Evolutionary conservation across 345 rosid species (phyloP).

Genomic region (Streptanthus diversifolius): DNA sequence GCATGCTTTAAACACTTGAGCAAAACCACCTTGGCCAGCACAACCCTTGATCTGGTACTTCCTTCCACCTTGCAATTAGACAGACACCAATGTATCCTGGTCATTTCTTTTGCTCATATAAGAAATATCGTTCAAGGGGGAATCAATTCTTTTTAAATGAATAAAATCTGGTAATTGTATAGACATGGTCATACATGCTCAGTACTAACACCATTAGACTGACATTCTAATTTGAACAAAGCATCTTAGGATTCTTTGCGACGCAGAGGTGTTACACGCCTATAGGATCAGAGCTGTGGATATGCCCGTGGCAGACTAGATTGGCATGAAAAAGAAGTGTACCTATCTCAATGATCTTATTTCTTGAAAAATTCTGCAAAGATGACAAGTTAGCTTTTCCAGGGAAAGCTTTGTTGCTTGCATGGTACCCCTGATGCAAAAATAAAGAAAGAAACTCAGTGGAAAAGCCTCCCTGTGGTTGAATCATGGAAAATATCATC

Average conservation of each 20-base stretch:
- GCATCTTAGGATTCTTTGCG: not conserved
- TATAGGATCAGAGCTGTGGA: not conserved
- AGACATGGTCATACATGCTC: not conserved
- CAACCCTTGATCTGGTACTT: conserved; percentile 96
- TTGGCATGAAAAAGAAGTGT: conserved; percentile 7
- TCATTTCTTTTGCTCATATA: not conserved
- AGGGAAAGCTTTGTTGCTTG: conserved; percentile 55
- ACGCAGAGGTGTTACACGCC: conserved; percentile 1
- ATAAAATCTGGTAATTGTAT: not conserved
- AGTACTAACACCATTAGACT: not conserved
- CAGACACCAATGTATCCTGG: not conserved
- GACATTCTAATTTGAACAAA: not conserved
- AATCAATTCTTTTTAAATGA: not conserved
- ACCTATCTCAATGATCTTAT: conserved; percentile 82
- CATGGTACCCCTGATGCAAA: conserved; percentile 69
- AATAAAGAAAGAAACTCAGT: conserved; percentile 23
- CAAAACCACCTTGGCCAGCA: conserved; percentile 95
- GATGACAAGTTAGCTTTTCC: conserved; percentile 62
- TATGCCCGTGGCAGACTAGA: not conserved
- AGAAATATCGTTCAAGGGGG: not conserved
- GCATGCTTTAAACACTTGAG: conserved; percentile 77
- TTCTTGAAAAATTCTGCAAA: conserved; percentile 61
- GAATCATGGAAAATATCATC: conserved; percentile 8
- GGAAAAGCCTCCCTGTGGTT: not conserved
- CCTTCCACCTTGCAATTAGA: conserved; percentile 57